phyloP scores from a whole-genome alignment of 768 basidiomycete species.

The Mycena kentingensis region DNA sequence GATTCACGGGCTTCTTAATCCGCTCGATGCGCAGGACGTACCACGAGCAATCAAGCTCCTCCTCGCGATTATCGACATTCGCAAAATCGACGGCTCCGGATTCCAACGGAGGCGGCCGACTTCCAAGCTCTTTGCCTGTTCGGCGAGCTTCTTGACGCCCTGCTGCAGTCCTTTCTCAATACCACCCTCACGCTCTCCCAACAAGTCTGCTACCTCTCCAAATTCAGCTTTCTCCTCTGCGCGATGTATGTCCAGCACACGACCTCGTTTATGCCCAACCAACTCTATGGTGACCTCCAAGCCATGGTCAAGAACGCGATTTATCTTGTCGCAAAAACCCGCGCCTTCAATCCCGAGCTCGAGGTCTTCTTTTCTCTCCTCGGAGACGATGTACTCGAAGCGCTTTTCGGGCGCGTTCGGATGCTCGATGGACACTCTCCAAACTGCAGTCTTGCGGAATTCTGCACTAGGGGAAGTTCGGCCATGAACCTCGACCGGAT shows the following conservation, averaged over 20 bases:
- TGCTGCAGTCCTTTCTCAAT: conserved; percentile 19
- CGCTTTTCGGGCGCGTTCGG: conserved; percentile 17
- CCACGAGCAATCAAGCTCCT: conserved; percentile 19
- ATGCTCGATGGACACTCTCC: conserved; percentile 21
- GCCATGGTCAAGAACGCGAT: conserved; percentile 24
- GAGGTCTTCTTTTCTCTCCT: too few species aligned
- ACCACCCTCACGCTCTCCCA: conserved; percentile 9
- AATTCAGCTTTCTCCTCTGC: conserved; percentile 13
- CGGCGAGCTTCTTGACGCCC: conserved; percentile 5
- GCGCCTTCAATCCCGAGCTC: conserved; percentile 6
- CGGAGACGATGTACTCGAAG: conserved; percentile 23
- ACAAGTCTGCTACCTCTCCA: conserved; percentile 12
- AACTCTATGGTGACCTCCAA: conserved; percentile 23
- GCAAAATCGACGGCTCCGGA: conserved; percentile 1
- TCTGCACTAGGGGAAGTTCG: conserved; percentile 4
- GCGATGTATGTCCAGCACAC: conserved; percentile 11
- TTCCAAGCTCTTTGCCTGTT: conserved; percentile 11
- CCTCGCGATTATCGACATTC: neutral
- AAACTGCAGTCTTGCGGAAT: neutral
- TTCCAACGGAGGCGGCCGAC: neutral
- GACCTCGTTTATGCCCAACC: conserved; percentile 17
- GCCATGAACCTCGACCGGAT: conserved; percentile 13
- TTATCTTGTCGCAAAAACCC: conserved; percentile 12
- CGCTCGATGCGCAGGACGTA: conserved; percentile 22
- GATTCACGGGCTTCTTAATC: conserved; percentile 18